Percentiles rank a stretch among this genome's conserved stretches.
phyloP scores from a whole-genome alignment of 441 rosid species.

The Gossypium trilobum region DNA sequence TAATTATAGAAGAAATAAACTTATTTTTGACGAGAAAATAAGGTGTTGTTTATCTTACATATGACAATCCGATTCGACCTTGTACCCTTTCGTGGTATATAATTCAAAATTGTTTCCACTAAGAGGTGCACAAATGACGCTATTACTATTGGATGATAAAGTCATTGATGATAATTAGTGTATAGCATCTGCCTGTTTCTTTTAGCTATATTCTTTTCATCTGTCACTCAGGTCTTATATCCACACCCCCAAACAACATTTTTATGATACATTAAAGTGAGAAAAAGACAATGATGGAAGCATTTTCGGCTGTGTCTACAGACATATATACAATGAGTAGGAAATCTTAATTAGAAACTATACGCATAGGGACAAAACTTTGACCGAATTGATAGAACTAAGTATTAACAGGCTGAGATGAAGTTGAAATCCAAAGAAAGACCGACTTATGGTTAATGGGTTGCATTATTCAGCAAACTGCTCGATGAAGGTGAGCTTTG shows the following conservation, averaged over 20 bases:
- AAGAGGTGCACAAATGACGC: too few species aligned
- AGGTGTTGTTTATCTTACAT: background rate
- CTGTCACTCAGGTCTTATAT: background rate
- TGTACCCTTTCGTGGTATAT: too few species aligned
- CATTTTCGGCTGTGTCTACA: background rate
- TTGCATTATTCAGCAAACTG: conserved; percentile 25
- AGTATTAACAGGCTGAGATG: background rate
- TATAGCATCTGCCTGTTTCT: background rate
- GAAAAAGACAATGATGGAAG: background rate
- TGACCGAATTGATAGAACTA: background rate
- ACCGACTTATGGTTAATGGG: conserved; percentile 15
- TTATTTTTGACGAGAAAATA: background rate
- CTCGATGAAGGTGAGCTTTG: conserved; percentile 43
- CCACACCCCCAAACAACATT: background rate
- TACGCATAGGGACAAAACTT: background rate
- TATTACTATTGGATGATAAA: background rate
- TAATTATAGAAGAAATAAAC: background rate
- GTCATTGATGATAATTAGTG: background rate
- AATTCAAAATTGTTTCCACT: too few species aligned
- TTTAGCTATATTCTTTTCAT: background rate
- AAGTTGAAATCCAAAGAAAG: background rate
- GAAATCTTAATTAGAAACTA: background rate
- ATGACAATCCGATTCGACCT: too few species aligned
- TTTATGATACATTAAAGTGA: background rate
- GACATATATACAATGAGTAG: background rate